These are phyloP conservation scores for Linnemannia zychae DNA, from an alignment of 192 early-diverging fungal species.

Conservation along the genomic window DNA sequence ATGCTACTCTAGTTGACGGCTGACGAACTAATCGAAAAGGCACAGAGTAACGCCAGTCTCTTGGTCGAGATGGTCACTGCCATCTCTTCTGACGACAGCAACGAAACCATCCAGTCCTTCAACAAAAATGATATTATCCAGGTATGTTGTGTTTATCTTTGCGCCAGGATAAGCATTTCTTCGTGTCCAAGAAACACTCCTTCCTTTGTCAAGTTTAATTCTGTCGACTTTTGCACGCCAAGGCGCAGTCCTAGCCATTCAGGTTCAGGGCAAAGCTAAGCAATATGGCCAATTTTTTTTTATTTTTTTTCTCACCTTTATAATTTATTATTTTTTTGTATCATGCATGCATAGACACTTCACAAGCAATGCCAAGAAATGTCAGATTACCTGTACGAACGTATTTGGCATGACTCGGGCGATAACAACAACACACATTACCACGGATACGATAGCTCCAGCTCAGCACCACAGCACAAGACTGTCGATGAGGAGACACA, in stretches of 20 bases:
- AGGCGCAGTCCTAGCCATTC: not conserved
- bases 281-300: no score
- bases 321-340: no score
- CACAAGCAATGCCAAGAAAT: conserved; percentile 46
- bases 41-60: conserved; percentile 37
- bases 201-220: not conserved
- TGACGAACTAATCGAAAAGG: conserved; percentile 45
- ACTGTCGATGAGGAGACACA: conserved; percentile 46
- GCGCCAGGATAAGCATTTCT: not conserved
- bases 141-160: conserved; percentile 12
- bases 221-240: not conserved
- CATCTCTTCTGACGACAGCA: conserved; percentile 7
- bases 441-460: conserved; percentile 15
- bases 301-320: no score
- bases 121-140: conserved; percentile 40
- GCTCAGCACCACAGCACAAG: conserved; percentile 12
- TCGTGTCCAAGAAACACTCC: not conserved
- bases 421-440: not conserved
- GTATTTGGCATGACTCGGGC: conserved; percentile 46
- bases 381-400: conserved; percentile 33
- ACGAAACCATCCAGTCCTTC: conserved; percentile 10
- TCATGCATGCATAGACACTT: conserved; percentile 30
- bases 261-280: not conserved
- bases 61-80: conserved; percentile 37
- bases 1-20: conserved; percentile 15